Base-by-base conservation (phyloP, 179 eudicot species). In the Silene coronaria region DNA sequence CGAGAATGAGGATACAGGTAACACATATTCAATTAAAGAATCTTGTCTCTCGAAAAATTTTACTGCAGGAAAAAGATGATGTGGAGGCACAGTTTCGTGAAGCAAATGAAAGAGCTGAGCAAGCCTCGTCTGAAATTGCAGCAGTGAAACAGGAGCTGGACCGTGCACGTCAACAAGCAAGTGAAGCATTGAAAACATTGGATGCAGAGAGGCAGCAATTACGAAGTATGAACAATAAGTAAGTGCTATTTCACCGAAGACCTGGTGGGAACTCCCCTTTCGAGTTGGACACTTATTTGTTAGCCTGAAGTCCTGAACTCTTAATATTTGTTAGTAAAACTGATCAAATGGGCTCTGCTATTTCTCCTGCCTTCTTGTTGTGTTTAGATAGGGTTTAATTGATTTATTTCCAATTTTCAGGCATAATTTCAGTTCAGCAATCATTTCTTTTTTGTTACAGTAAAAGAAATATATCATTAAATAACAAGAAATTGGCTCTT, bases 171-270 rank as follows among this genome's bases (percentile, higher is more conserved):
- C 91, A 88, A 83, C 93, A 95, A 67, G 96, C 97, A 22, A 91
- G 88, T 80, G 99, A 95, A 82, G 97, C 99, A 70, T 79, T 95
- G 76, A 92, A 89, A 87, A 90, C 96, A 55, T 89, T 93, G 74
- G 97, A 95, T 79, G 76, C 53, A 42, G 99, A 95, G 79, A 91
- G 97, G 81, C 97, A 95, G 81, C 99, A 91, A 82, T 77, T 95
- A 55, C 84, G 99, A 74, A 93, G 89, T 81, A 87, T 89, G 78
- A 95, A 95, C 84, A 95, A 95, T 82, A 95, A 91, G 99, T 95
- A 91, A 71, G 76, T 21, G 38, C 17, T 67, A 30, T 77, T 42
- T 67, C 17, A 24, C 77, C 59, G 22, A 7, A 24, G 45, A 34
- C 30, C 27, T 12, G 55, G 9, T 5, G 32, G 17, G 24, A 32